Base-by-base conservation (phyloP, 306 rosid genomes). In the Ammopiptanthus mongolicus region DNA sequence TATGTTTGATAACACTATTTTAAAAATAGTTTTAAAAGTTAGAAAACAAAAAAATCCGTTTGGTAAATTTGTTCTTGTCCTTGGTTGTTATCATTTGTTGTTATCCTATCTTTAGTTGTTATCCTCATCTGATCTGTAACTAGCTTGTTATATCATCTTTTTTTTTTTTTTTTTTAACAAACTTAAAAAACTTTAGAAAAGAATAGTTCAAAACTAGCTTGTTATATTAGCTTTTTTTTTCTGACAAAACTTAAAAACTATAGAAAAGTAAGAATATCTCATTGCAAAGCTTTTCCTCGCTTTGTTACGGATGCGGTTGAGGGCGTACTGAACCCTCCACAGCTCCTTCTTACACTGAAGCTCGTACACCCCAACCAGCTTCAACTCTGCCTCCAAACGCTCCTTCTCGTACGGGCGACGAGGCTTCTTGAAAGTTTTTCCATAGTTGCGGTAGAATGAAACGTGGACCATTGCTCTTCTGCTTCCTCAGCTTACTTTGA, bases 321-420 rank as follows among this genome's bases (percentile, higher is more conserved):
- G 85, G 11, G 83, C 83, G n/a, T 87, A 87, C 57, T 87, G 91
- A 58, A 87, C 91, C 87, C 90, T 86, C 90, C 90, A 86, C 14
- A 87, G 37, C 74, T 87, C 91, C 65, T 89, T 87, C 78, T 87
- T 87, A 81, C 91, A 85, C 42, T 89, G 84, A 17, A 87, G 91
- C 2, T 89, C 89, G 53, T 82, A 84, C 87, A 86, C 92, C 6
- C 92, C 92, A 0, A 88, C 93, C 1, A 88, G 84, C 71, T 74
- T 88, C 81, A 80, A 19, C 88, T 86, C 90, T 7, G 88, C 90
- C 23, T 88, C 93, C 84, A 88, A 78, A 2, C 91, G 93, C 18
- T 89, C 91, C 88, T 89, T 89, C 86, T 89, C 90, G 62, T 89
- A 89, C 0, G 91, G 91, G 25, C 95, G 91, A 7, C 95, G 88